phyloP scores from a whole-genome alignment of 768 basidiomycete species.

The Hydnum rufescens region DNA sequence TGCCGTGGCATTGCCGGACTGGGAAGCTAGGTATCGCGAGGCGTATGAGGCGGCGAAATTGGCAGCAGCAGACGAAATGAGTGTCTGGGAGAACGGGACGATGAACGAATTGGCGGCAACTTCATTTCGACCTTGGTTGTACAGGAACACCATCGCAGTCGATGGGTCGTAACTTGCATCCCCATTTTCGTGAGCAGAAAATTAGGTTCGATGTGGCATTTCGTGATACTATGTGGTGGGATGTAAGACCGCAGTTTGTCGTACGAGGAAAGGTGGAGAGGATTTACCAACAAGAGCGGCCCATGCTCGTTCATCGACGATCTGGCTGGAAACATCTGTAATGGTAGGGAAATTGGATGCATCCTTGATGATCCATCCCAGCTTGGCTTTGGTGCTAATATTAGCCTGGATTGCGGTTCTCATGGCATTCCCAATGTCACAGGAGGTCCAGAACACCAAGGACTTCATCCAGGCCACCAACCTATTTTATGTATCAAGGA shows the following conservation, averaged over 20 bases:
- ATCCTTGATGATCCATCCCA: too few relatives aligned
- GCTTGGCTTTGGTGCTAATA: too few relatives aligned
- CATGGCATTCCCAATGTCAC: too few relatives aligned
- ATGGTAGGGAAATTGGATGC: conserved; percentile 16
- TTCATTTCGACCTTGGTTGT: too few relatives aligned
- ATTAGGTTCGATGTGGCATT: too few relatives aligned
- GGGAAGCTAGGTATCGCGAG: conserved; percentile 11
- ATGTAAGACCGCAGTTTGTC: neutral
- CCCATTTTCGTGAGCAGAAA: conserved; percentile 6
- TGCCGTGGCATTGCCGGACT: conserved; percentile 22
- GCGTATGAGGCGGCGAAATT: too few relatives aligned
- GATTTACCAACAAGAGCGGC: too few relatives aligned
- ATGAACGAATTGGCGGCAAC: conserved; percentile 23
- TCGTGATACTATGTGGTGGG: too few relatives aligned
- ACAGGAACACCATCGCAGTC: conserved; percentile 1
- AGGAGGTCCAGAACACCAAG: too few relatives aligned
- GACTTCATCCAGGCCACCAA: too few relatives aligned
- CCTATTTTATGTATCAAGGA: too few relatives aligned
- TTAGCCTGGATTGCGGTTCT: too few relatives aligned
- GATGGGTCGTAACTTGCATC: conserved; percentile 6
- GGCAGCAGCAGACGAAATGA: conserved; percentile 13
- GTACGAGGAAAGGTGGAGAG: neutral
- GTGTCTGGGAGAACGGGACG: conserved; percentile 18
- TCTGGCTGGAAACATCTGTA: conserved; percentile 16
- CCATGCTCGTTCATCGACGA: conserved; percentile 22